Evolutionary conservation across 2,329 filamentous ascomycete species (phyloP).

Genomic region (Sporothrix pseudoabietina): DNA sequence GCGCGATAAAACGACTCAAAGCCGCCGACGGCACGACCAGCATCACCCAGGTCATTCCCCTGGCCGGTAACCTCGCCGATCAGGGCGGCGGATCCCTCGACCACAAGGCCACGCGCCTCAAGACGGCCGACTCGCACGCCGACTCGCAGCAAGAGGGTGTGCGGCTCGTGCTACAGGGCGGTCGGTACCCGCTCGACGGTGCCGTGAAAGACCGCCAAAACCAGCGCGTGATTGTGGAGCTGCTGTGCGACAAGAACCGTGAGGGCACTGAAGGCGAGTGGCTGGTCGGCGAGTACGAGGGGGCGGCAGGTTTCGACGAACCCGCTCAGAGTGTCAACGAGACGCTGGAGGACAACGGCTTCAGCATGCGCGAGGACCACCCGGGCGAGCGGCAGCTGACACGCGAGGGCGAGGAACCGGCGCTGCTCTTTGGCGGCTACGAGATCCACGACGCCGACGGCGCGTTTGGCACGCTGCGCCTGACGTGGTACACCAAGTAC

Average conservation of each 20-base stretch:
- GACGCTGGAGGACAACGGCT: conserved; percentile 38
- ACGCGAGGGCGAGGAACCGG: conserved; percentile 54
- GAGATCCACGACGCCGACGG: conserved; percentile 62
- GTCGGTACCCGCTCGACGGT: conserved; percentile 57
- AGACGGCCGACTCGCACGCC: conserved; percentile 62
- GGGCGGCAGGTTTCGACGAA: conserved; percentile 36
- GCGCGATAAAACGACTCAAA: conserved; percentile 67
- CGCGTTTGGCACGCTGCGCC: conserved; percentile 52
- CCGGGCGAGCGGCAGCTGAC: conserved; percentile 55
- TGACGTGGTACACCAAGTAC: conserved; percentile 86
- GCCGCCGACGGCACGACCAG: conserved; percentile 50
- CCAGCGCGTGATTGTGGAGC: conserved; percentile 80
- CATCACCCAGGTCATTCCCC: conserved; percentile 64
- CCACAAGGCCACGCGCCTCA: conserved; percentile 66
- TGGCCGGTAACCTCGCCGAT: conserved; percentile 70
- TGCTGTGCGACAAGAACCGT: conserved; percentile 73
- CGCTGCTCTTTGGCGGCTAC: conserved; percentile 78
- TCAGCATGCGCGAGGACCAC: conserved; percentile 37
- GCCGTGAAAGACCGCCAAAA: conserved; percentile 47
- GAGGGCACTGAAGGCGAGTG: conserved; percentile 74
- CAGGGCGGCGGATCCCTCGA: conserved; percentile 63
- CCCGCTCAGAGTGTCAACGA: conserved; percentile 31
- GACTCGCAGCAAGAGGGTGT: conserved; percentile 73
- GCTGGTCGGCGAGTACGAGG: conserved; percentile 57
- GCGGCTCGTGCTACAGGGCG: conserved; percentile 66